Evolutionary conservation across 805 yeast species (phyloP), one percentile per base, ranked within the genome.

Genomic region (Candida golubevii): DNA sequence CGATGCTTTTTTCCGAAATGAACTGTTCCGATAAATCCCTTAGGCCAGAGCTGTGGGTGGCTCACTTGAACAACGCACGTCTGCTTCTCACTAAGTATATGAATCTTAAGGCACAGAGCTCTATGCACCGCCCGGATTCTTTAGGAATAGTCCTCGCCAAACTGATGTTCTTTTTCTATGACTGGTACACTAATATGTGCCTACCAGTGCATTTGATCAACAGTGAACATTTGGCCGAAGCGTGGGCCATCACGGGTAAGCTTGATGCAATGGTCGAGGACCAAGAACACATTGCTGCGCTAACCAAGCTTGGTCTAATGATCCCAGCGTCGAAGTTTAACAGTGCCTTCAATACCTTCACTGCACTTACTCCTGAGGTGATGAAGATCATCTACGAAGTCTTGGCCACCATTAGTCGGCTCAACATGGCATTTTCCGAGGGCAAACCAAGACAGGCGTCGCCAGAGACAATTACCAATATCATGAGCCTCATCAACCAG

Each of bases 61-160:
- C 51, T n/a, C 64, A 60, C 39, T 41, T 60, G 13, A 47, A 53
- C 35, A 62, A 58, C n/a, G 65, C 65, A n/a, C 51, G 57, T 14
- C 54, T 50, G 42, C 52, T 61, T 13, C 52, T 61, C 12, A 37
- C 51, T 36, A 58, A 58, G 48, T 60, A 59, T 46, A 51, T 50
- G 27, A 38, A 48, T 23, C 33, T 53, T 28, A 48, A 58, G 43
- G 36, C 42, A 6, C 54, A 46, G 36, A 32, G 44, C 34, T 46
- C 39, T 31, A 40, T 33, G 31, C 44, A 41, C 38, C 39, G 45
- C 32, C 53, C 53, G n/a, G 58, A 54, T 34, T 47, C 54, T 26
- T 46, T 40, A n/a, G 58, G 58, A 13, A 50, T 54, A 26, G 42
- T 48, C 26, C 36, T 50, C 15, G 58, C 58, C 27, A 53, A 49